Base-by-base conservation (phyloP, 139 green algal species). In the Coelastrella sp. region DNA sequence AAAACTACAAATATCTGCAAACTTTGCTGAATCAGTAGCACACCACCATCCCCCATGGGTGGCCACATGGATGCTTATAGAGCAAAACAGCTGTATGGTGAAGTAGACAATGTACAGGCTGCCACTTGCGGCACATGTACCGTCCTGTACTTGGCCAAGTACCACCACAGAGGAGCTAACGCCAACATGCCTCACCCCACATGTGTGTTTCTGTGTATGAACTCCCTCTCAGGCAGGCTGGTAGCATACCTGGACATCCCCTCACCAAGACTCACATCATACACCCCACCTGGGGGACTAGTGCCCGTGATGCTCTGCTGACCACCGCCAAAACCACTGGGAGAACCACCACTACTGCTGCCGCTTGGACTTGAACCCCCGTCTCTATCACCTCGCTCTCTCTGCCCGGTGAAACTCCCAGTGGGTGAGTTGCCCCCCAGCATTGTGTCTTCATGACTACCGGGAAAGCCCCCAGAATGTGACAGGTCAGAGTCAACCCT, bases 171-270 rank as follows among this genome's bases (percentile, higher is more conserved):
- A n/a, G n/a, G n/a, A n/a, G n/a, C n/a, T n/a, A n/a, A n/a, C n/a
- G n/a, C n/a, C n/a, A n/a, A n/a, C n/a, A n/a, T n/a, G n/a, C n/a
- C n/a, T 81, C 73, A 81, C 23, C 73, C 62, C 30, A 81, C 37
- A 41, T 81, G 73, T 8, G 48, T 67, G 35, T 45, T 81, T 17
- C 23, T 21, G 21, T 81, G 73, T 8, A 68, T 68, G 32, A 48
- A 48, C 50, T 81, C 73, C 6, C 73, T 60, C 50, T 53, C 73
- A 67, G 73, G 73, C 19, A 60, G 50, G 35, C 73, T 67, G 50
- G 57, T 68, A 19, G 71, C 8, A 21, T 57, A 79, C 6, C 71
- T 30, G n/a, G 41, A 41, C 19, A 50, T 50, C 6, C n/a, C 71
- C 30, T 79, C 71, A 3, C n/a, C 71, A 30, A 79, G 21, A 4